Percentiles rank a stretch among this genome's conserved stretches.
Conservation (phyloP, 2,329 filamentous ascomycete species). For the Thelonectria olida region DNA sequence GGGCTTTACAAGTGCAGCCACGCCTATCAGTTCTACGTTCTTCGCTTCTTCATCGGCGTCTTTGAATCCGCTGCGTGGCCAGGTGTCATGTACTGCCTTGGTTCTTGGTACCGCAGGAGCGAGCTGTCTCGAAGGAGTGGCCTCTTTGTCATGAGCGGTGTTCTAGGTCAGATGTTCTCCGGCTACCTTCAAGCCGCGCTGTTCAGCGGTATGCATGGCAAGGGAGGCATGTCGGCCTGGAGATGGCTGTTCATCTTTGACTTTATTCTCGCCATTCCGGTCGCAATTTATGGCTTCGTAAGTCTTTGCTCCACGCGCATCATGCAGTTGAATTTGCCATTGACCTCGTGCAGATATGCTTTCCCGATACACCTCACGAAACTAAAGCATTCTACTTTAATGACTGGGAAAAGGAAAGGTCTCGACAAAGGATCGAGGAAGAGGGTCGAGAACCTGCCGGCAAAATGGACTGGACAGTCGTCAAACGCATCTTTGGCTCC, state of each 20-base stretch:
- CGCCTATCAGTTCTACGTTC: conserved; percentile 52
- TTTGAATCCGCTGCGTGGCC: conserved; percentile 66
- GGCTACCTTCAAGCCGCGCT: conserved; percentile 48
- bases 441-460: conserved; percentile 51
- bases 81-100: conserved; percentile 62
- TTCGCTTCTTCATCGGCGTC: conserved; percentile 64
- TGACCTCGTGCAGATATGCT: conserved; percentile 37
- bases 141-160: conserved; percentile 66
- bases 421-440: conserved; percentile 74
- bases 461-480: conserved; percentile 46
- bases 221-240: conserved; percentile 46
- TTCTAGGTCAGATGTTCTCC: conserved; percentile 53
- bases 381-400: conserved; percentile 54
- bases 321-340: not conserved
- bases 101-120: conserved; percentile 67
- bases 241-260: conserved; percentile 52
- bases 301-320: not conserved
- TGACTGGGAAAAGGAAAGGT: conserved; percentile 68
- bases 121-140: conserved; percentile 66
- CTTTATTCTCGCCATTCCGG: conserved; percentile 48
- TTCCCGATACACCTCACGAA: conserved; percentile 54
- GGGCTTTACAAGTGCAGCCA: conserved; percentile 50
- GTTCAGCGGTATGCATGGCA: conserved; percentile 46
- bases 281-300: conserved; percentile 37
- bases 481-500: conserved; percentile 49